phyloP scores from a whole-genome alignment of 495 filamentous ascomycete species.

The Pseudomonodictys pantanalensis region DNA sequence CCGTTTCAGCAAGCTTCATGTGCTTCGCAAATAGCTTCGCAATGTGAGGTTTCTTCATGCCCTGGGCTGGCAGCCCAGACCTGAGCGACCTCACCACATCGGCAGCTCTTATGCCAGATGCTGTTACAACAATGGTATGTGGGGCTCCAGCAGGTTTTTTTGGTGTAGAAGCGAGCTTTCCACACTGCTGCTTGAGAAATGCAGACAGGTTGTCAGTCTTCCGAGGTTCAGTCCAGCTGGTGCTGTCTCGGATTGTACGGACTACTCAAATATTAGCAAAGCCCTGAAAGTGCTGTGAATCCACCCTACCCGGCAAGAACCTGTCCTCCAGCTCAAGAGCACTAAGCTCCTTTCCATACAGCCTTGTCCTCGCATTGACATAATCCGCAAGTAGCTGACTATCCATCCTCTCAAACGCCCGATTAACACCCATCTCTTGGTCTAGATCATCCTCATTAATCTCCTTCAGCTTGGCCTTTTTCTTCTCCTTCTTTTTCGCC shows the following conservation, averaged over 20 bases:
- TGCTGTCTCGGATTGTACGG: conserved; percentile 66
- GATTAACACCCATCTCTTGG: conserved; percentile 68
- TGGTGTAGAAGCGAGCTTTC: conserved; percentile 53
- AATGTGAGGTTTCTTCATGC: conserved; percentile 48
- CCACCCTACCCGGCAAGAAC: conserved; percentile 66
- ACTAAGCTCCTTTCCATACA: conserved; percentile 76
- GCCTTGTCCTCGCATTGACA: conserved; percentile 69
- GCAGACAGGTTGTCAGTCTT: conserved; percentile 66
- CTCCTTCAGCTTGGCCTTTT: conserved; percentile 46
- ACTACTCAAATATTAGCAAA: conserved; percentile 39
- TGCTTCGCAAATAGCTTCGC: conserved; percentile 98
- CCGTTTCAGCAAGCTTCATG: conserved; percentile 87
- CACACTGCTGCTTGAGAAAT: conserved; percentile 62
- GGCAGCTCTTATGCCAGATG: conserved; percentile 76
- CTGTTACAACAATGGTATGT: conserved; percentile 79
- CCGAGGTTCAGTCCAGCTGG: conserved; percentile 62
- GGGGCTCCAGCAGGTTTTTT: conserved; percentile 67
- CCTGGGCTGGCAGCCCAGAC: conserved; percentile 72
- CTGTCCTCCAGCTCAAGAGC: conserved; percentile 78
- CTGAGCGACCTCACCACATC: conserved; percentile 65
- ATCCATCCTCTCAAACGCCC: conserved; percentile 77
- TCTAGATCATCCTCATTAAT: conserved; percentile 58
- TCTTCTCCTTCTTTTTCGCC: conserved; percentile 55
- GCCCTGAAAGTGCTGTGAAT: conserved; percentile 14
- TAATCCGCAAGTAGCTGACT: conserved; percentile 80